Evolutionary conservation across 805 yeast species (phyloP).

Genomic region (Pichia ethanolica): DNA sequence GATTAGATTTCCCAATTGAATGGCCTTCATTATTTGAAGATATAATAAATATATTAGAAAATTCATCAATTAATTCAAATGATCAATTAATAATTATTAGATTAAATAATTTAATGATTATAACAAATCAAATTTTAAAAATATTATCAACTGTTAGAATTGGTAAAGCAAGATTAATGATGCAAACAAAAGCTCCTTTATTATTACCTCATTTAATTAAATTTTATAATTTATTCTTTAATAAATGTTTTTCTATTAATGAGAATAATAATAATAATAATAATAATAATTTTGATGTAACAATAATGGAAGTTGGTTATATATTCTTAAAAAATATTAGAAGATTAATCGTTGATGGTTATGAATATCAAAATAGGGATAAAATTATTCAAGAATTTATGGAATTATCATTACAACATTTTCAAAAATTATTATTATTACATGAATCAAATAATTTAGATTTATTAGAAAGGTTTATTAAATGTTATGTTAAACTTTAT

Average conservation of each 20-base stretch:
- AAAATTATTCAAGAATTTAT: conserved; percentile 55
- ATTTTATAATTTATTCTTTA: conserved; percentile 52
- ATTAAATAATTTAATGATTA: conserved; percentile 54
- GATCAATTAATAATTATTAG: conserved; percentile 36
- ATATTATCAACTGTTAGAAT: conserved; percentile 66
- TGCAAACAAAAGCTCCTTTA: conserved; percentile 64
- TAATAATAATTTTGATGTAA: conserved; percentile 33
- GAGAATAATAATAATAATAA: conserved; percentile 34
- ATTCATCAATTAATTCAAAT: conserved; percentile 27
- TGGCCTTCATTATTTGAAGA: conserved; percentile 82
- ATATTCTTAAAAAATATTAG: conserved; percentile 67
- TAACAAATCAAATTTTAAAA: conserved; percentile 74
- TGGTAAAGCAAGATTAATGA: conserved; percentile 72
- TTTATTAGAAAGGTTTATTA: conserved; percentile 60
- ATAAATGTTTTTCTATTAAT: conserved; percentile 54
- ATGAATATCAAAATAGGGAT: conserved; percentile 58
- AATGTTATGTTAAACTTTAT: conserved; percentile 70
- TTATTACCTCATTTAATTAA: conserved; percentile 53
- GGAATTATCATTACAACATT: conserved; percentile 47
- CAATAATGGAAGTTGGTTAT: conserved; percentile 68
- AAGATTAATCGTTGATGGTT: conserved; percentile 69
- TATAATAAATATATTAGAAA: conserved; percentile 37
- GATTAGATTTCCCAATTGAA: conserved; percentile 79
- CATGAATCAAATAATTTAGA: conserved; percentile 44
- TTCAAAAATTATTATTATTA: conserved; percentile 45